Conservation (phyloP, 2,329 filamentous ascomycete genomes). For the Verticillium tricorpus region DNA sequence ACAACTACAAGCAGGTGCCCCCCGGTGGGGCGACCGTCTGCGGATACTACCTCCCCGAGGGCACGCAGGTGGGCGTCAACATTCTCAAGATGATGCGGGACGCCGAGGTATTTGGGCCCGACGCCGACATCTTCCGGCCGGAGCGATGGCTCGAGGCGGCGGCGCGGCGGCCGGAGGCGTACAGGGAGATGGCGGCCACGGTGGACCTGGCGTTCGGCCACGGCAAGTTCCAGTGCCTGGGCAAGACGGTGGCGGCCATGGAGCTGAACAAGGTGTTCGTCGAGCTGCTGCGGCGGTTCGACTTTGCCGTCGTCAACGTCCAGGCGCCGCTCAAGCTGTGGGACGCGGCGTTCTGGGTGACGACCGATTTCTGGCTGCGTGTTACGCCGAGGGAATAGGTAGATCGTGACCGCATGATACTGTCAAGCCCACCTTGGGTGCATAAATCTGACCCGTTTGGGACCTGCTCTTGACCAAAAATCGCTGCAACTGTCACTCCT, state of each 20-base stretch:
- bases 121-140: constrained; percentile 39
- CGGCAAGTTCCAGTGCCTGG: constrained; percentile 38
- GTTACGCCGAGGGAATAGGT: constrained; percentile 7
- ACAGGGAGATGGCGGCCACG: constrained; percentile 27
- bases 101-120: constrained; percentile 34
- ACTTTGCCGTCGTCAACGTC: constrained; percentile 14
- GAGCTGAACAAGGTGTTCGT: constrained; percentile 39
- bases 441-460: too few species aligned
- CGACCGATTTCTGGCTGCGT: constrained; percentile 17
- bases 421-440: too few species aligned
- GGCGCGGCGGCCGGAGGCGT: constrained; percentile 23
- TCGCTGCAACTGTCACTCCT: too few species aligned
- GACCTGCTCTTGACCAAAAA: too few species aligned
- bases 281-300: constrained; percentile 22
- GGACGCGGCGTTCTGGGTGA: constrained; percentile 16
- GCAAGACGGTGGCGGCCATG: constrained; percentile 36
- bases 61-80: constrained; percentile 35
- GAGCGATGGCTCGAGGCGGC: constrained; percentile 40
- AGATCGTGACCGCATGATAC: too few species aligned
- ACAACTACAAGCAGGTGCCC: constrained; percentile 48
- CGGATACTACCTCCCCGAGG: constrained; percentile 29
- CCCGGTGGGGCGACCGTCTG: constrained; percentile 28
- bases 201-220: constrained; percentile 37
- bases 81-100: constrained; percentile 33
- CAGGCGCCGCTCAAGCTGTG: constrained; percentile 13